Conservation (phyloP, 148 eudicot genomes). For the Nepenthes gracilis region DNA sequence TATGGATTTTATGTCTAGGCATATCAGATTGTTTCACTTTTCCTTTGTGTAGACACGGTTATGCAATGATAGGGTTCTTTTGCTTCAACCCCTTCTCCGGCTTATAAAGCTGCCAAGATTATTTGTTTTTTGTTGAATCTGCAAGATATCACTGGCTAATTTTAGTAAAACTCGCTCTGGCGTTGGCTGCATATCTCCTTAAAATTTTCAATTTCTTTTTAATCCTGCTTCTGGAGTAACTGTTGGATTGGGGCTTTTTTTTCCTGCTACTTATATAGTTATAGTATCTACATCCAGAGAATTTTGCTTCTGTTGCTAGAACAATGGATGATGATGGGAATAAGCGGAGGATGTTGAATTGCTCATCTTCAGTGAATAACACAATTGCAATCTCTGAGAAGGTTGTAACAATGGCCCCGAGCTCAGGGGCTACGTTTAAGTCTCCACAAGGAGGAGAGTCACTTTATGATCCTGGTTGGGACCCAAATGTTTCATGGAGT, state of each 20-base stretch:
- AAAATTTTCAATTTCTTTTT: slow-evolving; percentile 7
- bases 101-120: slow-evolving; percentile 77
- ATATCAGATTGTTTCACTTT: slow-evolving; percentile 34
- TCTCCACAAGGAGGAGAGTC: too few species aligned
- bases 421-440: slow-evolving; percentile 10
- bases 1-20: slow-evolving; percentile 48
- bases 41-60: slow-evolving; percentile 33
- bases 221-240: slow-evolving; percentile 20
- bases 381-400: slow-evolving; percentile 18
- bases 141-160: slow-evolving; percentile 53
- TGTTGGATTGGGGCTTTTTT: slow-evolving; percentile 26
- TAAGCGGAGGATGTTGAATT: slow-evolving; percentile 29
- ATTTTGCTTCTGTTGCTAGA: slow-evolving; percentile 3
- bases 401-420: slow-evolving; percentile 12
- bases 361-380: slow-evolving; percentile 41
- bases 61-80: slow-evolving; percentile 50
- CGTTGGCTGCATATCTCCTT: slow-evolving; percentile 23
- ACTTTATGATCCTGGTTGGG: slow-evolving; percentile 56
- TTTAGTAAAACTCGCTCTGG: slow-evolving; percentile 64
- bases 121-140: slow-evolving; percentile 83
- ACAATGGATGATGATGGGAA: slow-evolving; percentile 58
- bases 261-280: slow-evolving; percentile 2
- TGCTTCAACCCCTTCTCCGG: slow-evolving; percentile 41
- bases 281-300: too few species aligned
- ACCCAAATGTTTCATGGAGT: slow-evolving; percentile 48